A percentile compares a stretch with the other conserved stretches of the same genome.
These are phyloP conservation scores for Colletotrichum truncatum DNA, from an alignment of 2,329 filamentous ascomycete species.

Conservation along the genomic window DNA sequence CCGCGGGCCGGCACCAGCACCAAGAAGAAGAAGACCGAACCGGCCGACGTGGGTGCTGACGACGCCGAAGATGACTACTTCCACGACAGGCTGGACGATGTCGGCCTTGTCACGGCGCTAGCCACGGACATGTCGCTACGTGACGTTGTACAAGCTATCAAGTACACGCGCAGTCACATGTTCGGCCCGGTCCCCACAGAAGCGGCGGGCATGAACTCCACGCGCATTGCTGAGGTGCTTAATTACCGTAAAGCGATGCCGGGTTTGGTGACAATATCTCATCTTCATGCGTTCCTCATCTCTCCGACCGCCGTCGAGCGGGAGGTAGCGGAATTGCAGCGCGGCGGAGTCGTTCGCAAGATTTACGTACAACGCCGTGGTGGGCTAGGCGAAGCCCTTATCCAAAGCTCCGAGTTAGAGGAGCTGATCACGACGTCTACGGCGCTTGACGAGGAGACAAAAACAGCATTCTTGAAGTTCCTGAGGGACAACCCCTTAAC, in stretches of 20 bases:
- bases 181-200: constrained; percentile 70
- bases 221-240: constrained; percentile 69
- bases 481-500: constrained; percentile 60
- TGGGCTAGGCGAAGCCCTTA: constrained; percentile 70
- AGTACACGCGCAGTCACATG: constrained; percentile 68
- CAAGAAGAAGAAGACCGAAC: constrained; percentile 24
- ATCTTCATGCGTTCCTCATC: constrained; percentile 67
- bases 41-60: neutral
- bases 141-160: constrained; percentile 72
- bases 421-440: constrained; percentile 36
- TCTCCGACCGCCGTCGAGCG: constrained; percentile 73
- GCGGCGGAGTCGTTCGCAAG: constrained; percentile 66
- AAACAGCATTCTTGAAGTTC: constrained; percentile 59
- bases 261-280: constrained; percentile 71
- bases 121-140: constrained; percentile 64
- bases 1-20: neutral
- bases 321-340: constrained; percentile 69
- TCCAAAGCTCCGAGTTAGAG: constrained; percentile 63
- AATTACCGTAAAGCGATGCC: constrained; percentile 68
- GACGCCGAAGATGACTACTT: constrained; percentile 41
- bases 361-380: constrained; percentile 71
- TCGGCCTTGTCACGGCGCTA: constrained; percentile 64
- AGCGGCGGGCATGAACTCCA: constrained; percentile 69
- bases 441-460: constrained; percentile 47
- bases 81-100: constrained; percentile 64